These are phyloP conservation scores for Coleophoma cylindrospora DNA, from an alignment of 2,329 filamentous ascomycete genomes.

Conservation along the genomic window DNA sequence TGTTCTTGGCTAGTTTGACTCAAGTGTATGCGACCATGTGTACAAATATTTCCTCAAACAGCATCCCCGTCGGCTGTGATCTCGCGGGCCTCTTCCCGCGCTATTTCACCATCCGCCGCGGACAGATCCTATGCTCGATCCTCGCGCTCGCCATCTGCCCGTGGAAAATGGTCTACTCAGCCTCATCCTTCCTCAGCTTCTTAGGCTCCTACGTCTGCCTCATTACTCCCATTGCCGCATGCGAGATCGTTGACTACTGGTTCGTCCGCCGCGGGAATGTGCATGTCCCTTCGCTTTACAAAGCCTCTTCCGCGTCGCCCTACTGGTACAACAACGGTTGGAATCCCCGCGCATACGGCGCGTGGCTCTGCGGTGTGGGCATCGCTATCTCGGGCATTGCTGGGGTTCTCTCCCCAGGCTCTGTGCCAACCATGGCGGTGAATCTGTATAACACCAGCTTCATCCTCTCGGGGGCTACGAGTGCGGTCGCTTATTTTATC, in stretches of 20 bases:
- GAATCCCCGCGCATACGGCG: background rate
- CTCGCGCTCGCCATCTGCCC: constrained; percentile 49
- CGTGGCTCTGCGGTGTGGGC: background rate
- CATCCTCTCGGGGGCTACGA: background rate
- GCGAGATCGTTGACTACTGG: background rate
- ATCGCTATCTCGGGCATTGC: background rate
- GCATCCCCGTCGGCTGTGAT: constrained; percentile 44
- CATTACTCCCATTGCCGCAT: constrained; percentile 35
- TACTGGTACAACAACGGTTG: background rate
- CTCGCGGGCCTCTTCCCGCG: constrained; percentile 43
- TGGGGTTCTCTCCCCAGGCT: background rate
- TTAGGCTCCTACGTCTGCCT: constrained; percentile 59
- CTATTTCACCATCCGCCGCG: constrained; percentile 47
- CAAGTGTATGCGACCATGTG: constrained; percentile 48
- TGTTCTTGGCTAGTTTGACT: constrained; percentile 42
- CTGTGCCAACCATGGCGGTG: background rate
- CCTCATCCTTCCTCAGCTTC: constrained; percentile 52
- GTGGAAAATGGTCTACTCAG: constrained; percentile 57
- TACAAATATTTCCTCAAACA: constrained; percentile 48
- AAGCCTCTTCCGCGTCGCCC: background rate
- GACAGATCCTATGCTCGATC: constrained; percentile 44
- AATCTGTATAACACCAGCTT: constrained; percentile 2
- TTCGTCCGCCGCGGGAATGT: constrained; percentile 1
- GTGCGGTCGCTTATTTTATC: background rate
- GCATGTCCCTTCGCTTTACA: background rate